Conservation (phyloP, 768 basidiomycete species). For the Hygrophoropsis aurantiaca region DNA sequence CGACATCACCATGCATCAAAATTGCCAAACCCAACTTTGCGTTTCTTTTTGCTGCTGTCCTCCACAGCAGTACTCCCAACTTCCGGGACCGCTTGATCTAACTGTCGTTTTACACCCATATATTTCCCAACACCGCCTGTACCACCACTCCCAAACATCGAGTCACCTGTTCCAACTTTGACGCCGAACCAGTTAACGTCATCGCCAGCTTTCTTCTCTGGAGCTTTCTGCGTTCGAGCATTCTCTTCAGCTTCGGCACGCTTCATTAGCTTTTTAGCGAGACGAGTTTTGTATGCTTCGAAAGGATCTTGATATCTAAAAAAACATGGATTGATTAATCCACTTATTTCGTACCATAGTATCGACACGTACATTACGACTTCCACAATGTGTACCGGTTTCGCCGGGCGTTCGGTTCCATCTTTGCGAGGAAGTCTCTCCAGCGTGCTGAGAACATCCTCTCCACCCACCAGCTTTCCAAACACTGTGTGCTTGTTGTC, state of each 20-base stretch:
- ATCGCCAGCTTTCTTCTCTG: slow-evolving; percentile 61
- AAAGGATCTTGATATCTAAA: slow-evolving; percentile 91
- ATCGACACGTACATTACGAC: slow-evolving; percentile 70
- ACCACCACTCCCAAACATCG: slow-evolving; percentile 25
- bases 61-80: slow-evolving; percentile 25
- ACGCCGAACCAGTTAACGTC: slow-evolving; percentile 87
- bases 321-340: slow-evolving; percentile 6
- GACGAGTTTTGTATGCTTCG: slow-evolving; percentile 84
- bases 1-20: slow-evolving; percentile 72
- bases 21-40: slow-evolving; percentile 87
- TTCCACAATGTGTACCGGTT: slow-evolving; percentile 82
- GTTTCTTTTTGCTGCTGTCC: slow-evolving; percentile 71
- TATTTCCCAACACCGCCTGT: slow-evolving; percentile 76
- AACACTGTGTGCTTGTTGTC: slow-evolving; percentile 97
- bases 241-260: slow-evolving; percentile 37
- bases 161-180: slow-evolving; percentile 60
- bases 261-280: slow-evolving; percentile 71
- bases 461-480: slow-evolving; percentile 94
- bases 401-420: slow-evolving; percentile 84
- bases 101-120: slow-evolving; percentile 54
- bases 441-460: slow-evolving; percentile 82
- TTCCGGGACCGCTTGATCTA: slow-evolving; percentile 23
- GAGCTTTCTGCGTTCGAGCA: slow-evolving; percentile 26
- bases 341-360: not conserved
- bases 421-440: slow-evolving; percentile 81